phyloP scores from a whole-genome alignment of 1,139 yeast species.

The Candida sp. region DNA sequence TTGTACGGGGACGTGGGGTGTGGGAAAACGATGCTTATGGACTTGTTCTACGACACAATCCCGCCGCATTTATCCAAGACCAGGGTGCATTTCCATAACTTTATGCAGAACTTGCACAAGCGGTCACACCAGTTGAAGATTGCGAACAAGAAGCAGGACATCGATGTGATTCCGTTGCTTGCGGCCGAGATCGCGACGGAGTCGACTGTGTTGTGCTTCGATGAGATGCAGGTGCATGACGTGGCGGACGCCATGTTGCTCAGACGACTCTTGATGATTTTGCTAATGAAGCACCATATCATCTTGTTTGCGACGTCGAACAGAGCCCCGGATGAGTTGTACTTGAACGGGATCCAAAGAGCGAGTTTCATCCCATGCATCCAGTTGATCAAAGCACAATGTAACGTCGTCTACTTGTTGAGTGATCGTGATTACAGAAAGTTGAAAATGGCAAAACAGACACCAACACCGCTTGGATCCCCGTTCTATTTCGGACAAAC shows the following conservation, averaged over 20 bases:
- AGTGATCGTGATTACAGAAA: constrained; percentile 96
- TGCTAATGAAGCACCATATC: constrained; percentile 68
- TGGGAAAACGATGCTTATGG: constrained; percentile 99
- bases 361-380: constrained; percentile 93
- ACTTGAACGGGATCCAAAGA: constrained; percentile 92
- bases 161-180: constrained; percentile 83
- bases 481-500: constrained; percentile 70
- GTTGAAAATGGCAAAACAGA: constrained; percentile 27
- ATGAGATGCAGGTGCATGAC: constrained; percentile 96
- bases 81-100: constrained; percentile 93
- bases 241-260: constrained; percentile 98
- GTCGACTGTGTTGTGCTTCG: constrained; percentile 87
- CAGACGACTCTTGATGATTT: constrained; percentile 68
- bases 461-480: constrained; percentile 60
- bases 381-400: constrained; percentile 70
- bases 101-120: constrained; percentile 94
- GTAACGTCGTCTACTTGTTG: constrained; percentile 79
- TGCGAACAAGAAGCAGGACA: constrained; percentile 58
- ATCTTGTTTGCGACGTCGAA: constrained; percentile 93
- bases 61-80: constrained; percentile 77
- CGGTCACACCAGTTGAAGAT: constrained; percentile 77
- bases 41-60: constrained; percentile 82
- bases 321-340: constrained; percentile 92
- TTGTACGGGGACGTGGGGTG: constrained; percentile 98
- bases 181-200: constrained; percentile 83